Percentiles rank a stretch among this genome's conserved stretches.
phyloP scores from a whole-genome alignment of 1,139 yeast genomes.

The Saccharomyces hybrid region DNA sequence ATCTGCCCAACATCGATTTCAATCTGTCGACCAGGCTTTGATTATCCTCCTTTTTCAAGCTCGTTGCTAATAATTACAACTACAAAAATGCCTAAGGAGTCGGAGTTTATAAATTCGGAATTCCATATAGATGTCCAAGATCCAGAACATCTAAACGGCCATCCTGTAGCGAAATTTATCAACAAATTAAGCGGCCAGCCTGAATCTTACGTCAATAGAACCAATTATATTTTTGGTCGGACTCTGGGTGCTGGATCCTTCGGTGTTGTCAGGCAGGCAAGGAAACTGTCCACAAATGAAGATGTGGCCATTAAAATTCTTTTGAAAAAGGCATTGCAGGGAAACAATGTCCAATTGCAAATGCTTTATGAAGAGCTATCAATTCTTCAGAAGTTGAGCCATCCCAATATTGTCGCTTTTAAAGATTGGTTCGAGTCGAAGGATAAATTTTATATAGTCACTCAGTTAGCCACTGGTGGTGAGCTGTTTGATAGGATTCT shows the following conservation, averaged over 20 bases:
- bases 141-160: slow-evolving; percentile 21
- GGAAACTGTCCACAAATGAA: slow-evolving; percentile 49
- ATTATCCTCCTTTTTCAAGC: not conserved
- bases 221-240: slow-evolving; percentile 58
- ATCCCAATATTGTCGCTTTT: slow-evolving; percentile 77
- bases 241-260: slow-evolving; percentile 80
- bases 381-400: slow-evolving; percentile 55
- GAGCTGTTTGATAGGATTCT: slow-evolving; percentile 83
- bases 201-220: slow-evolving; percentile 53
- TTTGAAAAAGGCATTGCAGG: slow-evolving; percentile 70
- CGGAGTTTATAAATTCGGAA: not conserved
- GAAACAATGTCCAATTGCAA: slow-evolving; percentile 46
- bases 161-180: slow-evolving; percentile 18
- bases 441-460: slow-evolving; percentile 68
- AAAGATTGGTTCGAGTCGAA: slow-evolving; percentile 84
- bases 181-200: slow-evolving; percentile 70
- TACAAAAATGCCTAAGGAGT: not conserved
- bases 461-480: slow-evolving; percentile 82
- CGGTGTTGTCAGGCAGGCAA: slow-evolving; percentile 80
- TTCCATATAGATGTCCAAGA: not conserved
- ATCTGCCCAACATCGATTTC: not conserved
- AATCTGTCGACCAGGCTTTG: not conserved
- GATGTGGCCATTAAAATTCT: slow-evolving; percentile 85
- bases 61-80: not conserved
- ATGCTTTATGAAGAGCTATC: slow-evolving; percentile 71